Evolutionary conservation across 352 stramenopile genomes (phyloP).

Genomic region (Globisporangium acanthophoron): DNA sequence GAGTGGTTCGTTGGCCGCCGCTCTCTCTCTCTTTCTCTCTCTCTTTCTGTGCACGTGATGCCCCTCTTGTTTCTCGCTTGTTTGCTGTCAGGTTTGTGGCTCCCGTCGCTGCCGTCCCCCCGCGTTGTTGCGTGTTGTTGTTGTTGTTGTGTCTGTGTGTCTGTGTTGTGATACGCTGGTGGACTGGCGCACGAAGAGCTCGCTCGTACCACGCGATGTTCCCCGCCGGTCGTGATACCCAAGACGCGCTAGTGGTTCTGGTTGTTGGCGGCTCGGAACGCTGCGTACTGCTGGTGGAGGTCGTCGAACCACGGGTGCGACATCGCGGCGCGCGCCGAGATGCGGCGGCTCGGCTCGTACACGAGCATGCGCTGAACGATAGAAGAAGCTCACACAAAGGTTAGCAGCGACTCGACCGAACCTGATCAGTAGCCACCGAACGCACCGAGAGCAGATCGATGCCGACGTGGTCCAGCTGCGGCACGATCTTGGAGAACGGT

Average conservation of each 20-base stretch:
- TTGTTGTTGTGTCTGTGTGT: background rate
- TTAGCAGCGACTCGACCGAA: too few species aligned
- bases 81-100: background rate
- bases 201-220: background rate
- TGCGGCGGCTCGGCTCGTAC: slow-evolving; percentile 74
- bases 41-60: background rate
- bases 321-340: slow-evolving; percentile 78
- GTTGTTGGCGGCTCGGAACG: slow-evolving; percentile 42
- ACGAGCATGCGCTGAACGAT: slow-evolving; percentile 58
- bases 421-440: background rate
- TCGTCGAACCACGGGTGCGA: slow-evolving; percentile 83
- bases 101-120: too few species aligned
- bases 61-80: background rate
- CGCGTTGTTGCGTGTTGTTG: background rate
- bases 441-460: slow-evolving; percentile 77
- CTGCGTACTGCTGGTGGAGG: slow-evolving; percentile 65
- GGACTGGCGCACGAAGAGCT: background rate
- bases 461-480: slow-evolving; percentile 71
- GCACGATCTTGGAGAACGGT: slow-evolving; percentile 84
- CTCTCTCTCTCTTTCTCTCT: background rate
- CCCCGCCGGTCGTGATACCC: background rate
- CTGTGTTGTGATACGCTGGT: background rate
- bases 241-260: slow-evolving; percentile 33
- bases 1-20: too few species aligned
- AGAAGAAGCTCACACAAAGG: background rate